Evolutionary conservation across 2,329 filamentous ascomycete species (phyloP).

Genomic region (Ramularia endophylla): DNA sequence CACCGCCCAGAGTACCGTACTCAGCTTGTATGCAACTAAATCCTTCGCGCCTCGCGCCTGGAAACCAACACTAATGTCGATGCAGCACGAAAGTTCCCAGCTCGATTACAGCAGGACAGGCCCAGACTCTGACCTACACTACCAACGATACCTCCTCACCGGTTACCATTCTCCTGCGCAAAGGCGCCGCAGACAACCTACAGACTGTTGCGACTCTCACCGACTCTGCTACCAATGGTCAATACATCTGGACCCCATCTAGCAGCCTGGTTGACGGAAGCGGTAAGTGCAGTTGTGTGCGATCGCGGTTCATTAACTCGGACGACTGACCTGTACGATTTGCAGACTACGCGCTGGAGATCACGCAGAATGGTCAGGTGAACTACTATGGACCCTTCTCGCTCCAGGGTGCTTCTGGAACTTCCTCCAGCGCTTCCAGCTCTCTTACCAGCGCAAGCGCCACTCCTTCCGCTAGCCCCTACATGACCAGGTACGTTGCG

Average conservation of each 20-base stretch:
- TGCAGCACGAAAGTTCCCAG: slow-evolving; percentile 43
- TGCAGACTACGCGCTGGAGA: slow-evolving; percentile 56
- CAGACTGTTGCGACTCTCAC: slow-evolving; percentile 38
- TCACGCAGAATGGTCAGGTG: slow-evolving; percentile 45
- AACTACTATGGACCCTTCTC: slow-evolving; percentile 54
- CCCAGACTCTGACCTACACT: slow-evolving; percentile 18
- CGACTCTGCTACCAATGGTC: slow-evolving; percentile 15
- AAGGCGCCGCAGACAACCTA: slow-evolving; percentile 47
- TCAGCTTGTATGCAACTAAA: slow-evolving; percentile 36
- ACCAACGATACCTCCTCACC: slow-evolving; percentile 30
- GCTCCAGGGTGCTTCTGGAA: slow-evolving; percentile 34
- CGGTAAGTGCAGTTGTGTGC: background rate
- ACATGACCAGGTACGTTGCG: slow-evolving; percentile 3
- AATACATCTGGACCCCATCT: slow-evolving; percentile 46
- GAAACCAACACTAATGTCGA: too few relatives aligned
- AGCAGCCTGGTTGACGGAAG: slow-evolving; percentile 37
- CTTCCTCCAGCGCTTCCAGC: slow-evolving; percentile 23
- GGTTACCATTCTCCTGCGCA: slow-evolving; percentile 51
- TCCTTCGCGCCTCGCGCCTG: too few relatives aligned
- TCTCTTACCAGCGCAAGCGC: slow-evolving; percentile 5
- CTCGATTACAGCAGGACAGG: slow-evolving; percentile 43
- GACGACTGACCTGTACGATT: too few relatives aligned
- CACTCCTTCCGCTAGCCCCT: slow-evolving; percentile 6
- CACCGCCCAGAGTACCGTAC: slow-evolving; percentile 40
- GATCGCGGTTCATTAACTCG: too few relatives aligned